Base-by-base conservation (phyloP, 345 rosid species). In the Aquilaria yunnanensis region DNA sequence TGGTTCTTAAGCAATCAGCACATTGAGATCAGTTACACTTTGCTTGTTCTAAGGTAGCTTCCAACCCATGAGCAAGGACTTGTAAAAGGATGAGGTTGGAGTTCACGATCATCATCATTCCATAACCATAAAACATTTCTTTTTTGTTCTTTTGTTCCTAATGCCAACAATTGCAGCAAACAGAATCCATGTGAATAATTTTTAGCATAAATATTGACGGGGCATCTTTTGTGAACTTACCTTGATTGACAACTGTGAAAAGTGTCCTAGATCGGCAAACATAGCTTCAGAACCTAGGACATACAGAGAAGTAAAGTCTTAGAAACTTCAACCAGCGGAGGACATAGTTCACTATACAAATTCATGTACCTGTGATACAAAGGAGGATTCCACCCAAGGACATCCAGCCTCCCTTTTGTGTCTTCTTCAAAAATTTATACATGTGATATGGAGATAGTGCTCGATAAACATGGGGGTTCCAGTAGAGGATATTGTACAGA, bases 181-280 rank as follows among this genome's bases (percentile, higher is more conserved):
- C 7, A 37, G 43, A 37, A 37, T 5, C 43, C 8, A 37, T 23
- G 43, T 37, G 43, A 37, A 4, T 37, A 4, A 3, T 37, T 37
- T 37, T 37, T 23, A 23, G 23, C 23, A 23, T 23, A 23, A 23
- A 23, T 23, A 23, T 23, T 23, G 23, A 23, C 23, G 23, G 23
- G 23, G 23, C 23, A 23, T 23, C 23, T 23, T 23, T 23, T 23
- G 23, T 1, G 23, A 23, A 23, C 23, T 23, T 78, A 77, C 99
- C 95, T 94, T 75, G 47, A 91, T 91, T 56, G 99, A 94, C 71
- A 85, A 67, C 72, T 94, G 97, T 33, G 95, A 83, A 66, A 94
- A 94, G 78, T 94, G 99, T 37, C 99, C 99, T 52, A 90, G 88
- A 81, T 94, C 99, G 70, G 99, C 99, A 77, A 86, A 94, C 97